phyloP scores from a whole-genome alignment of 31 red algal species.

The Endocladia muricata region DNA sequence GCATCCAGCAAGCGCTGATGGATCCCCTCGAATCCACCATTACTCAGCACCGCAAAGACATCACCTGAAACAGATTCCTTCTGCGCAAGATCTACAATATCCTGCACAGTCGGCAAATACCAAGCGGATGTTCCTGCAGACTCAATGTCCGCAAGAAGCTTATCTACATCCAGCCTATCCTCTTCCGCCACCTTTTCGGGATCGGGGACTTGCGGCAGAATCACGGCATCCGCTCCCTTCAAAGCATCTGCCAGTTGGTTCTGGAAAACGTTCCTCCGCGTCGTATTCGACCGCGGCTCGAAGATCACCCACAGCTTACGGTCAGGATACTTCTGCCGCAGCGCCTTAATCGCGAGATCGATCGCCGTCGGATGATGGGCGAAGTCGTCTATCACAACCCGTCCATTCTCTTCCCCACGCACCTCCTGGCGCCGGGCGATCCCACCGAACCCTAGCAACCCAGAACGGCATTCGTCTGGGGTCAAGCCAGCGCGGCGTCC shows the following conservation, averaged over 20 bases:
- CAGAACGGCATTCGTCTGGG: neutral
- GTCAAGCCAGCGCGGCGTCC: neutral
- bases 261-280: slow-evolving; percentile 2
- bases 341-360: neutral
- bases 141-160: neutral
- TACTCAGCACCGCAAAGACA: neutral
- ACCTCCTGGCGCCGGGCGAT: neutral
- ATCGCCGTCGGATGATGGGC: neutral
- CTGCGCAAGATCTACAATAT: neutral
- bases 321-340: neutral
- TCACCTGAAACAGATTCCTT: neutral
- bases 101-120: neutral
- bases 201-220: neutral
- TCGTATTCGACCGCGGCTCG: neutral
- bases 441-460: neutral
- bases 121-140: neutral
- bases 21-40: slow-evolving; percentile 4
- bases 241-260: neutral
- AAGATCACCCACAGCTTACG: neutral
- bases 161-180: neutral
- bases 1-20: neutral
- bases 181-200: neutral
- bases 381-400: neutral
- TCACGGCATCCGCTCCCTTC: neutral
- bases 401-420: neutral